Conservation (phyloP, 2,329 filamentous ascomycete genomes). For the Trichophyton schoenleinii region DNA sequence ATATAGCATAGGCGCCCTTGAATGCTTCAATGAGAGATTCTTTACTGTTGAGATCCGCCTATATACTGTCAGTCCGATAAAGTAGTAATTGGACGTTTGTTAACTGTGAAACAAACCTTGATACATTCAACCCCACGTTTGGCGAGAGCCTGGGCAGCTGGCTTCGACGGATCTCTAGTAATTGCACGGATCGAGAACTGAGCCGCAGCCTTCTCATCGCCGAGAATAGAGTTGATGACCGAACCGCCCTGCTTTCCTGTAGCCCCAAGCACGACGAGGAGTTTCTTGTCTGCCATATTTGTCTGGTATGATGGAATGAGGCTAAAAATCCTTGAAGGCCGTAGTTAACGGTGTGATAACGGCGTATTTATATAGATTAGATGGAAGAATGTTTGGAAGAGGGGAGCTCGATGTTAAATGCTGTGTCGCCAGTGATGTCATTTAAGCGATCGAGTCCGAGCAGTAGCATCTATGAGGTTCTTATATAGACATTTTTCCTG, state of each 20-base stretch:
- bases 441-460: not conserved
- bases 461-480: too few species aligned
- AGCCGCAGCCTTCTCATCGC: conserved; percentile 33
- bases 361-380: not conserved
- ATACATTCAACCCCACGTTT: conserved; percentile 25
- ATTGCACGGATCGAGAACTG: conserved; percentile 40
- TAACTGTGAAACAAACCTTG: conserved; percentile 18
- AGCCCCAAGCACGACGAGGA: conserved; percentile 39
- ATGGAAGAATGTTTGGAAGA: not conserved
- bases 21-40: conserved; percentile 29
- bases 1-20: conserved; percentile 32
- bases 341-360: not conserved
- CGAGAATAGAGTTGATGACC: conserved; percentile 36
- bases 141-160: conserved; percentile 19
- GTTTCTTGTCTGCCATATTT: conserved; percentile 2
- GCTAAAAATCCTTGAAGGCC: not conserved
- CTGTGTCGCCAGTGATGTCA: not conserved
- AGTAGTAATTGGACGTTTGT: conserved; percentile 19
- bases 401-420: not conserved
- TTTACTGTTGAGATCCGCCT: conserved; percentile 32
- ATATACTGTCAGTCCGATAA: conserved; percentile 12
- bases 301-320: not conserved
- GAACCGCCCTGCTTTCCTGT: conserved; percentile 43
- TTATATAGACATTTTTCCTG: too few species aligned
- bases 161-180: conserved; percentile 34